Evolutionary conservation across 768 basidiomycete genomes (phyloP).

Genomic region (Collybiopsis confluens): DNA sequence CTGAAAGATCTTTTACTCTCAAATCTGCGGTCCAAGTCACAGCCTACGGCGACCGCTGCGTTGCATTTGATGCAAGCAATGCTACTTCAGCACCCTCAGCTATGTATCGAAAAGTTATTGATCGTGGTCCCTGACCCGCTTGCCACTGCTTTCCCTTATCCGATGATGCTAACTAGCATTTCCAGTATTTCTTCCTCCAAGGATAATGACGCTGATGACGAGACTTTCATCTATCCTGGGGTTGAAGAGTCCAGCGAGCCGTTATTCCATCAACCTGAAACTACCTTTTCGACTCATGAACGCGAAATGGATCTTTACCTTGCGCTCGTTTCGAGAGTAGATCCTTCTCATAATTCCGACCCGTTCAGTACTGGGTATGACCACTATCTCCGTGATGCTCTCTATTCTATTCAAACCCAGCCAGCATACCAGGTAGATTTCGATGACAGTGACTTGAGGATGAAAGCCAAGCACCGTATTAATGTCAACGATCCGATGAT

Average conservation of each 20-base stretch:
- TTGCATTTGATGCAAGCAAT: slow-evolving; percentile 79
- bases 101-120: slow-evolving; percentile 65
- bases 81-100: slow-evolving; percentile 61
- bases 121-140: slow-evolving; percentile 62
- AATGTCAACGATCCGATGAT: slow-evolving; percentile 76
- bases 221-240: slow-evolving; percentile 22
- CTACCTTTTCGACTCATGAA: slow-evolving; percentile 76
- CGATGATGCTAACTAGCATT: slow-evolving; percentile 31
- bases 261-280: slow-evolving; percentile 59
- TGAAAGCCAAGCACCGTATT: slow-evolving; percentile 65
- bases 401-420: slow-evolving; percentile 63
- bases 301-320: slow-evolving; percentile 82
- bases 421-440: slow-evolving; percentile 49
- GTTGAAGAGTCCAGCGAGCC: slow-evolving; percentile 23
- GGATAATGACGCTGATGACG: slow-evolving; percentile 35
- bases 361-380: slow-evolving; percentile 84
- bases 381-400: slow-evolving; percentile 76
- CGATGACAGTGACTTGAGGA: slow-evolving; percentile 31
- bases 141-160: slow-evolving; percentile 74
- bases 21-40: slow-evolving; percentile 66
- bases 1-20: slow-evolving; percentile 84
- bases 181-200: slow-evolving; percentile 23
- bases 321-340: slow-evolving; percentile 70
- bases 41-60: slow-evolving; percentile 67
- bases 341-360: slow-evolving; percentile 64